Base-by-base conservation (phyloP, 495 filamentous ascomycete genomes). In the Ascobolus immersus region DNA sequence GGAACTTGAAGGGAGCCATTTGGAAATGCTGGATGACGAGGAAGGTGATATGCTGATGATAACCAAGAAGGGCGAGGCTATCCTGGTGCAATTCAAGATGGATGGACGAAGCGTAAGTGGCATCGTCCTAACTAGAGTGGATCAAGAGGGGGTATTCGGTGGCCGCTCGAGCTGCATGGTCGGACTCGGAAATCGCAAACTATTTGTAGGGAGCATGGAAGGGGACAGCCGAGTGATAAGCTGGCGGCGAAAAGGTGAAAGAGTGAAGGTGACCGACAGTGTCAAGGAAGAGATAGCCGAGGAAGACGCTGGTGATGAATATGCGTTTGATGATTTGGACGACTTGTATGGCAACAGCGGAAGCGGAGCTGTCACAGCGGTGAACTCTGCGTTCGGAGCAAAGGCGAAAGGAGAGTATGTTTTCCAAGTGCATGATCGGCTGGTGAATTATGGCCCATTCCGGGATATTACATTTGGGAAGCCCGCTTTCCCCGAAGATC, bases 91-190 rank as follows among this genome's bases (percentile, higher is more conserved):
- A 22, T 92, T 99, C 55, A 71, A 67, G 37, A 64, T 92, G 32
- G 81, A 91, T 50, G 86, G 86, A n/a, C 64, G 84, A 28, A 86
- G 78, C 6, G 78, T 99, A 17, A 90, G 81, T 23, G 80, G 81
- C 4, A 58, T 93, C 20, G 65, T 62, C 4, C 50, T 96, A 29
- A 66, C 65, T 31, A 52, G 64, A 11, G 51, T 92, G 21, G 49
- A 60, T 11, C 41, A 53, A 28, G 64, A 74, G 9, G 51, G 12
- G 4, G 11, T 31, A 17, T 31, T 89, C 37, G 60, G 60, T 17
- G 64, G 65, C 21, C 55, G 62, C 18, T 66, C 72, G n/a, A 71
- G 76, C 3, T 77, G 72, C 28, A 61, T 76, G 1, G 62, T 68
- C 20, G 59, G 60, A 20, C 49, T 94, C 9, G 69, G 69, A 1